Evolutionary conservation across 345 rosid genomes (phyloP).

Genomic region (Populus ilicifolia): DNA sequence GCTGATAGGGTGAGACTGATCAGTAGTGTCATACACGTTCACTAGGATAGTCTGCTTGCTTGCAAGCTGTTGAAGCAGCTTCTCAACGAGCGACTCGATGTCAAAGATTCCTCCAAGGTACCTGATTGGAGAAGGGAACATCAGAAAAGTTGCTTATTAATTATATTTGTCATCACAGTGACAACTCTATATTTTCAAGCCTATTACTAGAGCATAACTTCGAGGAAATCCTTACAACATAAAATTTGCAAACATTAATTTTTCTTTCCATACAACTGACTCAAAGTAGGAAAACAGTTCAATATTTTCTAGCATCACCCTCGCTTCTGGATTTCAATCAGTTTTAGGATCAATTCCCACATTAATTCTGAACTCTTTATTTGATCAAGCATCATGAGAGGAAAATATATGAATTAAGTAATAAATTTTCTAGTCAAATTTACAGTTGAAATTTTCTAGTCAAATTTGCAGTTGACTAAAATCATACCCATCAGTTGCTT

Average conservation of each 20-base stretch:
- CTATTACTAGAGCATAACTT: not conserved
- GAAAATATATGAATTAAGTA: not conserved
- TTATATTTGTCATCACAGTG: not conserved
- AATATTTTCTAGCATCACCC: not conserved
- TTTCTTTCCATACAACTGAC: not conserved
- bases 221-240: not conserved
- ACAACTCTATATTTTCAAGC: not conserved
- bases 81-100: constrained; percentile 85
- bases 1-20: constrained; percentile 70
- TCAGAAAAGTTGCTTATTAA: constrained; percentile 5
- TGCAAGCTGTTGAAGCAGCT: constrained; percentile 92
- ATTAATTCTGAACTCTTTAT: not conserved
- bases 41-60: constrained; percentile 92
- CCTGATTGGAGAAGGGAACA: constrained; percentile 38
- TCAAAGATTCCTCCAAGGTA: constrained; percentile 93
- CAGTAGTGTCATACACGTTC: constrained; percentile 78
- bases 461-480: constrained; percentile 1
- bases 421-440: not conserved
- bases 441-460: not conserved
- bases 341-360: not conserved
- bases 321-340: not conserved
- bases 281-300: not conserved
- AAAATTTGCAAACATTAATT: not conserved
- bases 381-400: not conserved
- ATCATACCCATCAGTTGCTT: constrained; percentile 82